These are phyloP conservation scores for Plantago ovata DNA, from an alignment of 257 asterid genomes.

Conservation along the genomic window DNA sequence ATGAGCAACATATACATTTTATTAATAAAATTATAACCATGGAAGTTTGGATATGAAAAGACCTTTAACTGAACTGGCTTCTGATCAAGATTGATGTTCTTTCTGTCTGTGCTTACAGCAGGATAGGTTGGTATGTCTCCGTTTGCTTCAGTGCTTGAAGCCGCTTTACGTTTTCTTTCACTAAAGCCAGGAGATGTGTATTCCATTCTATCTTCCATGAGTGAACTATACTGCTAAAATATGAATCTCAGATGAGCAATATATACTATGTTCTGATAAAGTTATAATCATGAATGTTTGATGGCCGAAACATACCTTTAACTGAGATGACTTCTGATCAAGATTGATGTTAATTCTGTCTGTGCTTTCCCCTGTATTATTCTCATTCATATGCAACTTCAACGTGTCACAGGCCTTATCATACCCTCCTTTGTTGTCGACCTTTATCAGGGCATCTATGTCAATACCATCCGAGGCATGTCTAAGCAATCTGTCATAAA, in stretches of 20 bases:
- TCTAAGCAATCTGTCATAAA: constrained; percentile 23
- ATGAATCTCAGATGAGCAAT: no score
- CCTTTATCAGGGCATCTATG: constrained; percentile 17
- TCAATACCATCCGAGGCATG: constrained; percentile 21
- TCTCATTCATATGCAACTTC: constrained; percentile 3
- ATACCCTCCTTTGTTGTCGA: constrained; percentile 3
- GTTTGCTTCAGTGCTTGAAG: constrained; percentile 5
- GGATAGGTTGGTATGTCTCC: no score
- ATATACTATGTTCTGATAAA: no score
- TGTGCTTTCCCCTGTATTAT: constrained; percentile 10
- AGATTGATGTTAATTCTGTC: constrained; percentile 1
- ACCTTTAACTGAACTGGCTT: no score
- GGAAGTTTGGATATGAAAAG: no score
- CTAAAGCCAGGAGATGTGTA: constrained; percentile 11
- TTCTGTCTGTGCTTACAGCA: no score
- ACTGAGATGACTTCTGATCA: constrained; percentile 3
- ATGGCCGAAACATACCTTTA: no score
- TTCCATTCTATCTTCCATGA: constrained; percentile 5
- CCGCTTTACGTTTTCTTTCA: constrained; percentile 3
- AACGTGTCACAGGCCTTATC: constrained; percentile 3
- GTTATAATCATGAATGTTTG: no score
- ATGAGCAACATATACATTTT: no score
- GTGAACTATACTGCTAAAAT: constrained; percentile 21
- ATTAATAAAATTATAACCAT: no score
- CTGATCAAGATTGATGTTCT: no score